These are phyloP conservation scores for Davidsoniella neocaledoniae DNA, from an alignment of 2,329 filamentous ascomycete species.

Conservation along the genomic window DNA sequence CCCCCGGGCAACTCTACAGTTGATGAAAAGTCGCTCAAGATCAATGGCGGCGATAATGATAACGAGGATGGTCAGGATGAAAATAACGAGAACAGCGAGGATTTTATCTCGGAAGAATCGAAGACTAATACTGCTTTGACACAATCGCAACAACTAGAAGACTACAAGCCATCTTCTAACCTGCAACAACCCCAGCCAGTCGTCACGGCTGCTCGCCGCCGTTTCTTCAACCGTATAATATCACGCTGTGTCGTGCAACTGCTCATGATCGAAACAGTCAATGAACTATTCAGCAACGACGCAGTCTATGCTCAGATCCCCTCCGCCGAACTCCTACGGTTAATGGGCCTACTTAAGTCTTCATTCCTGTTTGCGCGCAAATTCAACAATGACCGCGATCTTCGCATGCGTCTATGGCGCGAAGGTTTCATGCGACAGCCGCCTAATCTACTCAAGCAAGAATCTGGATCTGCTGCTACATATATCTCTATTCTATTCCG, in stretches of 20 bases:
- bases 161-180: conserved; percentile 63
- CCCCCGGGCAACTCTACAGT: conserved; percentile 20
- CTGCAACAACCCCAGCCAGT: conserved; percentile 79
- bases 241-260: conserved; percentile 94
- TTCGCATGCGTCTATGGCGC: conserved; percentile 84
- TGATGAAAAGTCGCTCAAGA: conserved; percentile 42
- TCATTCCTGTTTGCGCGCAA: conserved; percentile 91
- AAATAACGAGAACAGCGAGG: conserved; percentile 16
- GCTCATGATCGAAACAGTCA: conserved; percentile 98
- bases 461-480: conserved; percentile 79
- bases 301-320: conserved; percentile 88
- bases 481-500: conserved; percentile 92
- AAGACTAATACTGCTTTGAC: conserved; percentile 5
- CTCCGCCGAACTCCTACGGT: conserved; percentile 67
- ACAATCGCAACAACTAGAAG: conserved; percentile 39
- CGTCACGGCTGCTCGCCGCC: conserved; percentile 78
- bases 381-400: conserved; percentile 95
- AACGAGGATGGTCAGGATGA: conserved; percentile 6
- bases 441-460: conserved; percentile 92
- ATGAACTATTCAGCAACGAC: conserved; percentile 96
- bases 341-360: conserved; percentile 91
- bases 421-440: conserved; percentile 99
- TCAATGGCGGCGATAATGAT: conserved; percentile 32
- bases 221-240: conserved; percentile 99
- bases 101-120: neutral